phyloP scores from a whole-genome alignment of 345 rosid genomes.

The Camelina hispida region DNA sequence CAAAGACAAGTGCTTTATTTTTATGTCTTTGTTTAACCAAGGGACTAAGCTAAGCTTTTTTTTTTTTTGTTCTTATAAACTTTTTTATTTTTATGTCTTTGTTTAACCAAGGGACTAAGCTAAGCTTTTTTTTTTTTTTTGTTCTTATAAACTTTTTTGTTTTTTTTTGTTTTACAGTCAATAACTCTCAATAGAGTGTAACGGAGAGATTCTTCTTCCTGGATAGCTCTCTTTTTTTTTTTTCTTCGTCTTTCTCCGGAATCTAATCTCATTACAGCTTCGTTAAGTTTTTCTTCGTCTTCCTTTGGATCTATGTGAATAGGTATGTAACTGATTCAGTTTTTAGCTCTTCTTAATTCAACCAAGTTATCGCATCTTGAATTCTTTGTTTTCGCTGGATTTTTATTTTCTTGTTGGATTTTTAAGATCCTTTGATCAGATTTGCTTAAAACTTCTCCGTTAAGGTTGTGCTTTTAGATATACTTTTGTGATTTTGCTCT shows the following conservation, averaged over 20 bases:
- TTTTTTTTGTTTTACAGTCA: slow-evolving; percentile 25
- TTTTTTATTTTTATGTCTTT: neutral
- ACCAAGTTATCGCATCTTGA: neutral
- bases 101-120: neutral
- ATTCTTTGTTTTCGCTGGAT: neutral
- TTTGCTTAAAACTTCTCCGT: neutral
- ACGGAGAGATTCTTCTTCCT: slow-evolving; percentile 43
- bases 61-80: neutral
- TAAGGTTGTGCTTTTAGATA: neutral
- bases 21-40: neutral
- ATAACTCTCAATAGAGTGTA: slow-evolving; percentile 41
- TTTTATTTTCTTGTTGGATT: slow-evolving; percentile 15
- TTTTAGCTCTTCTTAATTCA: neutral
- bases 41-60: neutral
- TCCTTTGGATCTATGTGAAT: slow-evolving; percentile 36
- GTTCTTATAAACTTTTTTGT: slow-evolving; percentile 1
- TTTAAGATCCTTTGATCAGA: slow-evolving; percentile 16
- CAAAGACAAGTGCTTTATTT: neutral
- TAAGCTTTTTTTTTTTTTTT: neutral
- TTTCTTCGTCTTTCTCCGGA: slow-evolving; percentile 33
- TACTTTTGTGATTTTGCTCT: slow-evolving; percentile 23
- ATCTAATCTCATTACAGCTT: slow-evolving; percentile 29
- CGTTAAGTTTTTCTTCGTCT: slow-evolving; percentile 23
- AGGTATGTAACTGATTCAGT: slow-evolving; percentile 31
- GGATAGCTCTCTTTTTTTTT: slow-evolving; percentile 16